Evolutionary conservation across 768 basidiomycete species (phyloP).

Genomic region (Leucocoprinus birnbaumii): DNA sequence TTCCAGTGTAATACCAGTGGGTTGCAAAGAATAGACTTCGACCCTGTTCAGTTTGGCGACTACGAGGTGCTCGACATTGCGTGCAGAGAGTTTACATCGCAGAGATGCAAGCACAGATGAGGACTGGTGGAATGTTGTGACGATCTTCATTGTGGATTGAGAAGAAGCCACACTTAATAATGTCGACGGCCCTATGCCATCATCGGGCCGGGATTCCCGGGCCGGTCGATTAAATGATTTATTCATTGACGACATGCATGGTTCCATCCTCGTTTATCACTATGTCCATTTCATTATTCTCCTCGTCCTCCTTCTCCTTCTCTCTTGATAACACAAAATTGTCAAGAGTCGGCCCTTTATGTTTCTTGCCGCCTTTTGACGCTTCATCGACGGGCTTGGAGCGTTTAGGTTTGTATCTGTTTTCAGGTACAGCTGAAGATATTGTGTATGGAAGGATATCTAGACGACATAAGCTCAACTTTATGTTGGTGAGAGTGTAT

Average conservation of each 20-base stretch:
- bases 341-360: constrained; percentile 40
- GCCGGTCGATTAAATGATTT: constrained; percentile 17
- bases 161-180: background rate
- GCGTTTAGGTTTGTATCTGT: constrained; percentile 24
- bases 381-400: background rate
- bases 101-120: constrained; percentile 70
- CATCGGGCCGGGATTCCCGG: constrained; percentile 1
- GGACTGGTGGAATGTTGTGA: constrained; percentile 75
- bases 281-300: constrained; percentile 27
- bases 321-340: constrained; percentile 38
- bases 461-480: constrained; percentile 19
- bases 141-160: constrained; percentile 43
- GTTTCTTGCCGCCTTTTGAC: constrained; percentile 22
- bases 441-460: constrained; percentile 58
- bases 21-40: constrained; percentile 63
- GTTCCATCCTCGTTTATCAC: constrained; percentile 61
- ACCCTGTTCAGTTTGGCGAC: constrained; percentile 65
- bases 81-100: constrained; percentile 59
- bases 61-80: constrained; percentile 60
- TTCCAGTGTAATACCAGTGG: constrained; percentile 58
- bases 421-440: constrained; percentile 38
- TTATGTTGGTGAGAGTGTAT: background rate
- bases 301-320: constrained; percentile 16
- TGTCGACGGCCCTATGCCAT: background rate
- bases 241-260: constrained; percentile 40